Percentiles rank a stretch among this genome's conserved stretches.
These are phyloP conservation scores for Thraustochytrium sp. DNA, from an alignment of 352 stramenopile genomes.

Conservation along the genomic window DNA sequence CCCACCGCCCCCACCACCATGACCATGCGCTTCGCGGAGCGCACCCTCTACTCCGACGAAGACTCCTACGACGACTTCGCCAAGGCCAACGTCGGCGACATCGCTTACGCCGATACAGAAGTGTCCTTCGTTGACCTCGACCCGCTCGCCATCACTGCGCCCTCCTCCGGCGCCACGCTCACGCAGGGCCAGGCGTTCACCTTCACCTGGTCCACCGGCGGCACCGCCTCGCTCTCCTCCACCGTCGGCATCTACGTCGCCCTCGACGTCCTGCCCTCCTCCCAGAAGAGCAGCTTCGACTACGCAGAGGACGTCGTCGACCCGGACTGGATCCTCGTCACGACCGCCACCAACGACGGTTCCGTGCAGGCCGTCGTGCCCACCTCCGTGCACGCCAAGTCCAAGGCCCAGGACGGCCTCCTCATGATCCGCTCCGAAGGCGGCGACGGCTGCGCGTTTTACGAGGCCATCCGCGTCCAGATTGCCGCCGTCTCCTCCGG, in stretches of 20 bases:
- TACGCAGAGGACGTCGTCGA: background rate
- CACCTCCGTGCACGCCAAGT: background rate
- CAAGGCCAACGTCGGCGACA: background rate
- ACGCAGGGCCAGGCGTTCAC: background rate
- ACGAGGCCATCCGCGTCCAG: background rate
- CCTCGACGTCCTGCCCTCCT: background rate
- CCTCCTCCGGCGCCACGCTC: background rate
- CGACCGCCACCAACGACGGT: background rate
- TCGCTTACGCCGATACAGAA: background rate
- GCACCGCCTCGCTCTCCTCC: background rate
- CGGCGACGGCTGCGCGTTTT: background rate
- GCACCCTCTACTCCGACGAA: slow-evolving; percentile 30
- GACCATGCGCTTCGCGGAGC: slow-evolving; percentile 19
- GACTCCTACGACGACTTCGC: background rate
- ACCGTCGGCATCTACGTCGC: background rate
- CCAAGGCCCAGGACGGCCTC: background rate
- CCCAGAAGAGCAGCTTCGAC: background rate
- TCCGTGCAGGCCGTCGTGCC: background rate
- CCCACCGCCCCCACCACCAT: background rate
- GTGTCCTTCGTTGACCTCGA: background rate
- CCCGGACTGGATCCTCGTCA: background rate
- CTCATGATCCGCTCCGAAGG: background rate
- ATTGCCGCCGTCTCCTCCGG: background rate
- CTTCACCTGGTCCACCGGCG: background rate
- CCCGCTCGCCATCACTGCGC: background rate